Evolutionary conservation across 768 basidiomycete species (phyloP).

Genomic region (Naematelia aurantialba): DNA sequence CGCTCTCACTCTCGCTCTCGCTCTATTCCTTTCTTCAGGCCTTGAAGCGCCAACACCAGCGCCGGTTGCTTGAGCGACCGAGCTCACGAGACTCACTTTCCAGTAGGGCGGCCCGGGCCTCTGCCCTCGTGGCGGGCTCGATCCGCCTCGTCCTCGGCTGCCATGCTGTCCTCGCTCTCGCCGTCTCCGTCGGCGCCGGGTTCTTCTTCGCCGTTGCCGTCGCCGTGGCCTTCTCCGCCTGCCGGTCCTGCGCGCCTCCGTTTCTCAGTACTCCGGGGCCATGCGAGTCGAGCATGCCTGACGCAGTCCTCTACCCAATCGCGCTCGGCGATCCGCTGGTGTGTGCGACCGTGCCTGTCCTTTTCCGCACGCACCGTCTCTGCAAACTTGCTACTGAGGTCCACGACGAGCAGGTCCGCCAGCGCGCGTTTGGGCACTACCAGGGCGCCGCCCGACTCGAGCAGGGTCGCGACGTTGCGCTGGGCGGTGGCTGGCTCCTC

Average conservation of each 20-base stretch:
- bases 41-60: too few species aligned
- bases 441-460: constrained; percentile 26
- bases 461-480: background rate
- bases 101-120: constrained; percentile 39
- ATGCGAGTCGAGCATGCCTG: constrained; percentile 18
- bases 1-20: background rate
- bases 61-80: background rate
- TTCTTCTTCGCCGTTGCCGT: constrained; percentile 4
- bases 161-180: constrained; percentile 21
- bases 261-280: constrained; percentile 10
- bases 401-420: constrained; percentile 37
- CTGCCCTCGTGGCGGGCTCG: constrained; percentile 7
- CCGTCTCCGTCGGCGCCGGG: constrained; percentile 9
- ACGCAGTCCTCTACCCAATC: constrained; percentile 39
- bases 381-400: constrained; percentile 20
- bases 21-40: too few species aligned
- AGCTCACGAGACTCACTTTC: constrained; percentile 27
- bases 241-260: background rate
- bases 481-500: constrained; percentile 23
- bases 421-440: constrained; percentile 22
- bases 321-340: constrained; percentile 33
- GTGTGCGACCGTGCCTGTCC: constrained; percentile 14
- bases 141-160: constrained; percentile 24
- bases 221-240: constrained; percentile 4
- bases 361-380: constrained; percentile 16